These are phyloP conservation scores for Lepidium didymum DNA, from an alignment of 345 rosid species.

Conservation along the genomic window DNA sequence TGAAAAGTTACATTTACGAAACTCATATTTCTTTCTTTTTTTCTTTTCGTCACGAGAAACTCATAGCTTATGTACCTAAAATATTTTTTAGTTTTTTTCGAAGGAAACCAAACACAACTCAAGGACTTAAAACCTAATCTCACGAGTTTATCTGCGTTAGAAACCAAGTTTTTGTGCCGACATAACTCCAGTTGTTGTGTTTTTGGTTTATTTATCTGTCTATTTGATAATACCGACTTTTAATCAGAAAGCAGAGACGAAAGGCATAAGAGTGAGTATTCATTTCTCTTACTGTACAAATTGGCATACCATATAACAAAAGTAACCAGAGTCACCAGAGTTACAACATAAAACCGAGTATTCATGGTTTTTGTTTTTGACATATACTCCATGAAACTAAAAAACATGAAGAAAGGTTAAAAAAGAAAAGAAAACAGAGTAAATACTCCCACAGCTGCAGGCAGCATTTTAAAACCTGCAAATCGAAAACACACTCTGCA, in stretches of 20 bases:
- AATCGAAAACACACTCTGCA: conserved; percentile 25
- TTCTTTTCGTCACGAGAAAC: too few species aligned
- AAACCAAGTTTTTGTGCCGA: neutral
- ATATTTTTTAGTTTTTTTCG: too few species aligned
- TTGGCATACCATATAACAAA: conserved; percentile 17
- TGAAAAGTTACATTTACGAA: too few species aligned
- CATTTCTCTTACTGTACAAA: conserved; percentile 21
- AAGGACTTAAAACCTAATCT: too few species aligned
- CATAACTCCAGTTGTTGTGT: neutral
- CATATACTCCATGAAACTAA: conserved; percentile 24
- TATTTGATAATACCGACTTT: neutral
- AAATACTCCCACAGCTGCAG: conserved; percentile 10
- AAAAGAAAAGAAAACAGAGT: neutral
- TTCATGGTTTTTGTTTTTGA: conserved; percentile 18
- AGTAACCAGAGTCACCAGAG: conserved; percentile 16
- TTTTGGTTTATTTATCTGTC: neutral
- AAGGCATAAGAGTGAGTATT: neutral
- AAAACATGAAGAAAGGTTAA: conserved; percentile 11
- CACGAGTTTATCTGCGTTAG: neutral
- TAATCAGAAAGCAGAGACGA: too few species aligned
- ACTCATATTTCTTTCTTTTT: too few species aligned
- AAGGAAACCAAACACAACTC: neutral
- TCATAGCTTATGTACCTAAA: too few species aligned
- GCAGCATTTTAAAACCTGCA: conserved; percentile 30
- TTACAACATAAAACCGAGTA: conserved; percentile 31